Percentiles rank a stretch among this genome's conserved stretches.
phyloP scores from a whole-genome alignment of 2,329 filamentous ascomycete species.

The Exophiala alcalophila region DNA sequence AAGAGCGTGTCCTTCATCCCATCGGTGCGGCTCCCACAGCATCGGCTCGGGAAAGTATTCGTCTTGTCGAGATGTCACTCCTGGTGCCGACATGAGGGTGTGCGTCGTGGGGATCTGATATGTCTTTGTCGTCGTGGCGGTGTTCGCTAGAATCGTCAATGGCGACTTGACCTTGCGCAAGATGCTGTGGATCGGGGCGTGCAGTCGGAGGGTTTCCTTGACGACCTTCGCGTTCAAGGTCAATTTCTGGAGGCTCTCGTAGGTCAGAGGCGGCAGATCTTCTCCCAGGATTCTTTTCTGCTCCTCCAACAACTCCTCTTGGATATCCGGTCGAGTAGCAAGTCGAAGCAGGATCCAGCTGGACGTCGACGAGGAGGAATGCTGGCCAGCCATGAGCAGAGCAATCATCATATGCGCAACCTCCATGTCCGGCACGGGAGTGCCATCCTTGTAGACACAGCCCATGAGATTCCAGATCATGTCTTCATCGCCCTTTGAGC shows the following conservation, averaged over 20 bases:
- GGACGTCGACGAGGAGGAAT: slow-evolving; percentile 74
- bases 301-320: slow-evolving; percentile 68
- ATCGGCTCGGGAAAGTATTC: slow-evolving; percentile 78
- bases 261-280: slow-evolving; percentile 56
- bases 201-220: slow-evolving; percentile 69
- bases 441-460: slow-evolving; percentile 72
- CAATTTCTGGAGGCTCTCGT: slow-evolving; percentile 59
- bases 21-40: slow-evolving; percentile 86
- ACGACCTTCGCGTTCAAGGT: slow-evolving; percentile 62
- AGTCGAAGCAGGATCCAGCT: slow-evolving; percentile 75
- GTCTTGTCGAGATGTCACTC: slow-evolving; percentile 69
- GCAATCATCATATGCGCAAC: slow-evolving; percentile 86
- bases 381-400: slow-evolving; percentile 78
- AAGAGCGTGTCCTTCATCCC: slow-evolving; percentile 65
- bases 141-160: slow-evolving; percentile 59
- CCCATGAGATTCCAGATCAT: slow-evolving; percentile 81
- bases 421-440: slow-evolving; percentile 66
- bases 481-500: slow-evolving; percentile 54
- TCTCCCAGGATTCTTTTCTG: slow-evolving; percentile 57
- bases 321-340: slow-evolving; percentile 65
- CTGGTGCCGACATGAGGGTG: slow-evolving; percentile 78
- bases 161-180: slow-evolving; percentile 70
- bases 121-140: slow-evolving; percentile 58
- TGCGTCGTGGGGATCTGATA: slow-evolving; percentile 79
- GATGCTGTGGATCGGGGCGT: slow-evolving; percentile 70